Base-by-base conservation (phyloP, 2,329 filamentous ascomycete species). In the Dactylellina leptospora region DNA sequence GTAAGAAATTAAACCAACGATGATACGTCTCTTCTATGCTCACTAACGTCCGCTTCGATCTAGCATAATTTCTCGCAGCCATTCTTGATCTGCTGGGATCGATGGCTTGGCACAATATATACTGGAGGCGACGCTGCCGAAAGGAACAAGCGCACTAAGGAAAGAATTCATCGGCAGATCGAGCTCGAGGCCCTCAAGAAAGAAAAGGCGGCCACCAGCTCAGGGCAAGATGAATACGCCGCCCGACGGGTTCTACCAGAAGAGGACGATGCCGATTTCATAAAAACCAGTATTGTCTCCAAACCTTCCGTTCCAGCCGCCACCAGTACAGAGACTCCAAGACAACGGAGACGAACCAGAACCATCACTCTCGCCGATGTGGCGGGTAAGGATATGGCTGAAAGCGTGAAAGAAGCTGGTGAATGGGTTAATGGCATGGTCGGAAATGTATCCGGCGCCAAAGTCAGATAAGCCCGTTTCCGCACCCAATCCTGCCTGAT, bases 31-130 rank as follows among this genome's bases (percentile, higher is more conserved):
- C n/a, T n/a, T n/a, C n/a, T n/a, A 20, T 62, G 16, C 11, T 60
- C 9, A 11, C 59, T 69, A 48, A 73, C 27, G 8, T 53, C 25
- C 13, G 42, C 48, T 45, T 6, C 47, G n/a, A 36, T 40, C 36
- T 1, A 78, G 85, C 90, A 89, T 75, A 96, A 96, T 81, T 96
- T 92, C 80, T 90, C 88, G 3, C 91, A 96, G 80, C 91, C 91
- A 2, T 96, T 93, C 82, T 97, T 97, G 82, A 97, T 90, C 50
- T 92, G 97, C 81, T 97, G 95, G 92, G 95, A 99, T 79, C 84
- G 86, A 48, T 78, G 92, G 25, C 83, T 96, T 20, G 88, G 88
- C 55, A 99, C 95, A 22, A 90, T 87, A 80, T 97, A 92, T 88
- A 87, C 85, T 70, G 91, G 91, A 53, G 87, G 83, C 3, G 64